These are phyloP conservation scores for Verbascum thapsus DNA, from an alignment of 257 asterid species.

Conservation along the genomic window DNA sequence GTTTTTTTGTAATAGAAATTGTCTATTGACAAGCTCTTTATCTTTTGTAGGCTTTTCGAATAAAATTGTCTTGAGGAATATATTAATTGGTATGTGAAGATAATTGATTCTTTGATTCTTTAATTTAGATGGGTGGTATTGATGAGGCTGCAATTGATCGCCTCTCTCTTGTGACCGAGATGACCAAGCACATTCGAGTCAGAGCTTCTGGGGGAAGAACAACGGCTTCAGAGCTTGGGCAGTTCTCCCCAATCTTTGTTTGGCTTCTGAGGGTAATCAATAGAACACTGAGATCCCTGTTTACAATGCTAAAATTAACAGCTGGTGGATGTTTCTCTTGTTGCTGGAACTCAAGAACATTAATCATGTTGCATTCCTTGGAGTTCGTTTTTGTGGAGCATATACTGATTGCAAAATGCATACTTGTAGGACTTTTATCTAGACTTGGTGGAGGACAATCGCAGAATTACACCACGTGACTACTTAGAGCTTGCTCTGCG, in stretches of 20 bases:
- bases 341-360: neutral
- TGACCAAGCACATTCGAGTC: constrained; percentile 98
- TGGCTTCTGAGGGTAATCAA: constrained; percentile 96
- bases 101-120: constrained; percentile 23
- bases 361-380: constrained; percentile 18
- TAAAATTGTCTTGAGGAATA: too few relatives aligned
- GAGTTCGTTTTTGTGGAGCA: neutral
- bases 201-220: constrained; percentile 88
- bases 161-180: constrained; percentile 97
- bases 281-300: neutral
- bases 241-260: constrained; percentile 92
- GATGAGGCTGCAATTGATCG: constrained; percentile 99
- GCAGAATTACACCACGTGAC: constrained; percentile 95
- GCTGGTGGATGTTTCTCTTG: constrained; percentile 13
- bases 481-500: constrained; percentile 93
- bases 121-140: constrained; percentile 94
- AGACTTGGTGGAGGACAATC: constrained; percentile 82
- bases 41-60: too few relatives aligned
- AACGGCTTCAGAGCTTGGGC: constrained; percentile 91
- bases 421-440: constrained; percentile 83
- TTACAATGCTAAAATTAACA: neutral
- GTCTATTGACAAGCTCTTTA: too few relatives aligned
- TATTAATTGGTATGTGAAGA: constrained; percentile 10
- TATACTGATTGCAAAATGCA: constrained; percentile 20
- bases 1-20: too few relatives aligned